Percentiles rank a stretch among this genome's conserved stretches.
These are phyloP conservation scores for Hortaea werneckii DNA, from an alignment of 2,329 filamentous ascomycete genomes.

Conservation along the genomic window DNA sequence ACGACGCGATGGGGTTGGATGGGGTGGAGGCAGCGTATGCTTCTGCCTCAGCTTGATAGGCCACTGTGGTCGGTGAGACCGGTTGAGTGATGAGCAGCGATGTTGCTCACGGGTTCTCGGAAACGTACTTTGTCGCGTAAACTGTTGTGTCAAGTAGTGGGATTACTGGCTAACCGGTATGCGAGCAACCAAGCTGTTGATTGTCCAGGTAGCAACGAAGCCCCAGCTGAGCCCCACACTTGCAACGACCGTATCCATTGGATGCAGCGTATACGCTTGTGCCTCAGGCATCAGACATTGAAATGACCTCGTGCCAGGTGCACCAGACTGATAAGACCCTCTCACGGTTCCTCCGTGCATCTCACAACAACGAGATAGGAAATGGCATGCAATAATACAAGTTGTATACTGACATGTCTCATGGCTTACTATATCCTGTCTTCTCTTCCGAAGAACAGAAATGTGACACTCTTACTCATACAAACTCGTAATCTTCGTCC, in stretches of 20 bases:
- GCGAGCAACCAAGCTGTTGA: background rate
- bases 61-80: background rate
- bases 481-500: slow-evolving; percentile 27
- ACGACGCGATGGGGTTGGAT: background rate
- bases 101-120: too few species aligned
- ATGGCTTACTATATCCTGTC: background rate
- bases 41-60: slow-evolving; percentile 3
- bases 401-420: too few species aligned
- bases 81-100: too few species aligned
- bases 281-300: background rate
- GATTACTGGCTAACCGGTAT: too few species aligned
- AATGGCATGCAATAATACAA: too few species aligned
- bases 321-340: too few species aligned
- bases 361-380: too few species aligned
- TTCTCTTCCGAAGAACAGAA: background rate
- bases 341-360: too few species aligned
- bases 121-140: too few species aligned
- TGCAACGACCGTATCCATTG: too few species aligned
- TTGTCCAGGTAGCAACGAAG: background rate
- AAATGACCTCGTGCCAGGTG: too few species aligned
- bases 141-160: too few species aligned
- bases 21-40: slow-evolving; percentile 1
- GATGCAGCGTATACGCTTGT: background rate
- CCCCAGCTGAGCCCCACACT: background rate
- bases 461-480: slow-evolving; percentile 5